Percentiles rank a stretch among this genome's conserved stretches.
phyloP scores from a whole-genome alignment of 345 rosid species.

The Hirschfeldia incana region DNA sequence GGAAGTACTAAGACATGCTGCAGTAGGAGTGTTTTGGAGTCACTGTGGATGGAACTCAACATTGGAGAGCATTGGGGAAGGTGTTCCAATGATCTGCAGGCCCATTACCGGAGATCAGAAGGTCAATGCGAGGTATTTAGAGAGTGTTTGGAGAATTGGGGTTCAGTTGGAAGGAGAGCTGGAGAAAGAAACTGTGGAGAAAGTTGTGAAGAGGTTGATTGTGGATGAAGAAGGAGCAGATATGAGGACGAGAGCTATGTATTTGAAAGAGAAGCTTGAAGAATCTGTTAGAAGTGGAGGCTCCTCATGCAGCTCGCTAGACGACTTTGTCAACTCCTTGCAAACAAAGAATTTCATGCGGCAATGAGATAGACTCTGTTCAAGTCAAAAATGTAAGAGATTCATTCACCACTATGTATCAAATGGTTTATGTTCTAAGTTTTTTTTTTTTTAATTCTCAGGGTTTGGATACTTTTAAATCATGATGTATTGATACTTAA shows the following conservation, averaged over 20 bases:
- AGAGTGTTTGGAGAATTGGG: slow-evolving; percentile 42
- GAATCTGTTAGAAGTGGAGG: slow-evolving; percentile 23
- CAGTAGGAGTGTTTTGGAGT: no score
- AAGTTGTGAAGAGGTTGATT: no score
- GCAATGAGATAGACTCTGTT: not conserved
- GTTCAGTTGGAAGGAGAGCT: slow-evolving; percentile 38
- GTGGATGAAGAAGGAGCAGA: not conserved
- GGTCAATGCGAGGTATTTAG: slow-evolving; percentile 27
- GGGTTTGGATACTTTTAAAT: no score
- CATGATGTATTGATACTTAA: no score
- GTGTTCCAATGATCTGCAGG: slow-evolving; percentile 51
- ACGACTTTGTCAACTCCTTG: slow-evolving; percentile 21
- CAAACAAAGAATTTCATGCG: not conserved
- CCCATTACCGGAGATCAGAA: slow-evolving; percentile 46
- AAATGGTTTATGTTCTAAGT: no score
- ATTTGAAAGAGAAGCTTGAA: slow-evolving; percentile 37
- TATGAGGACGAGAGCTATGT: slow-evolving; percentile 34
- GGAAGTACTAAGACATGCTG: no score
- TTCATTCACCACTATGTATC: no score
- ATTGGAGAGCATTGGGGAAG: slow-evolving; percentile 48
- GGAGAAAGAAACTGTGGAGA: slow-evolving; percentile 23
- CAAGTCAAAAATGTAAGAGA: slow-evolving; percentile 1
- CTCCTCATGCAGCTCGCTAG: not conserved
- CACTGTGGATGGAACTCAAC: no score
- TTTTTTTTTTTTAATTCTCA: no score